Evolutionary conservation across 176 grass and related monocot species (phyloP).

Genomic region (Oryza meyeriana): DNA sequence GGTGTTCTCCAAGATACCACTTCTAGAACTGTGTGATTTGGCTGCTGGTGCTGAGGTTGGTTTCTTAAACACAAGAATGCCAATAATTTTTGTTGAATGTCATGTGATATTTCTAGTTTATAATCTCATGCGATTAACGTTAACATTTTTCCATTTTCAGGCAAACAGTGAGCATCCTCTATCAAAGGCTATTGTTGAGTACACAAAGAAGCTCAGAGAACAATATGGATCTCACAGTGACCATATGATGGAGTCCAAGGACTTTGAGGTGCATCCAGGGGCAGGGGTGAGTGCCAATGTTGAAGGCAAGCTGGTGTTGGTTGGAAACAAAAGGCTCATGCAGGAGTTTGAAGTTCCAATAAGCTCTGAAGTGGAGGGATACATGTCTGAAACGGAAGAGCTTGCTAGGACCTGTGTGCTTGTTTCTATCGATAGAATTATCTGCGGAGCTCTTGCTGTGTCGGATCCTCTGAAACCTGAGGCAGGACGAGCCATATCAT

Average conservation of each 20-base stretch:
- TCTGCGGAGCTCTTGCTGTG: constrained; percentile 78
- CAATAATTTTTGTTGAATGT: neutral
- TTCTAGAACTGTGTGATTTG: constrained; percentile 79
- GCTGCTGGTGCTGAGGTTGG: constrained; percentile 89
- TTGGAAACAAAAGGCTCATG: constrained; percentile 94
- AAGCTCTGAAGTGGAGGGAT: constrained; percentile 56
- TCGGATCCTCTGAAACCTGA: constrained; percentile 96
- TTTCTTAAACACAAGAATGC: neutral
- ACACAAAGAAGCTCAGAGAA: constrained; percentile 74
- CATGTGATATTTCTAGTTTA: neutral
- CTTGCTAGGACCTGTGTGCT: constrained; percentile 87
- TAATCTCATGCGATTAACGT: neutral
- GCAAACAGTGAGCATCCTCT: constrained; percentile 94
- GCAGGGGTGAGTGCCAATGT: constrained; percentile 78
- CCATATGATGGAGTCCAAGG: constrained; percentile 59
- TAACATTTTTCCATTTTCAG: constrained; percentile 20
- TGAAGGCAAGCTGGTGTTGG: constrained; percentile 68
- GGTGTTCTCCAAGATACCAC: constrained; percentile 67
- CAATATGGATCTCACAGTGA: constrained; percentile 66
- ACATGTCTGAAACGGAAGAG: constrained; percentile 65
- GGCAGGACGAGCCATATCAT: constrained; percentile 67
- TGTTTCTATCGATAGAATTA: constrained; percentile 63
- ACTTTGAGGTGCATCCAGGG: constrained; percentile 91
- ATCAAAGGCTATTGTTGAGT: constrained; percentile 82
- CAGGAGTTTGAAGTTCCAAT: constrained; percentile 61